Percentiles rank a stretch among this genome's conserved stretches.
Conservation (phyloP, 768 basidiomycete genomes). For the Terana coerulea region DNA sequence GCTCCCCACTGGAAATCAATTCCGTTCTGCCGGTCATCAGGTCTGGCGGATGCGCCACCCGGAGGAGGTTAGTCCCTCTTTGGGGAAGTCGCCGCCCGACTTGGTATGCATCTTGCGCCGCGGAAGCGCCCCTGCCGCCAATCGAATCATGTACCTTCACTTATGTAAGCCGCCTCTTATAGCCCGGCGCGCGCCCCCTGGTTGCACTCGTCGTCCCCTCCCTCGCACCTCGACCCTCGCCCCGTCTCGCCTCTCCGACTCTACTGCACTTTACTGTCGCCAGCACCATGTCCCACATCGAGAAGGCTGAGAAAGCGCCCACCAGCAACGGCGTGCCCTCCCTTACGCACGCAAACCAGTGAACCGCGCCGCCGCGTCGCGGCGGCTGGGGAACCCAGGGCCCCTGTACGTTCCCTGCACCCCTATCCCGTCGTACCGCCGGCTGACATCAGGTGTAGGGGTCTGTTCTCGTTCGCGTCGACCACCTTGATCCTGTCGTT, state of each 20-base stretch:
- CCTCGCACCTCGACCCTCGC: neutral
- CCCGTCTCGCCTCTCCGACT: neutral
- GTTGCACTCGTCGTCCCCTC: neutral
- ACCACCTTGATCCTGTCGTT: slow-evolving; percentile 79
- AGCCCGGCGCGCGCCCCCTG: neutral
- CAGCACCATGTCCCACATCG: slow-evolving; percentile 22
- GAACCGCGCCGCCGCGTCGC: slow-evolving; percentile 8
- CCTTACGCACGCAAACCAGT: slow-evolving; percentile 14
- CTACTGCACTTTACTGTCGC: neutral
- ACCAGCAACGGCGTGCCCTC: slow-evolving; percentile 11
- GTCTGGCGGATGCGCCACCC: slow-evolving; percentile 1
- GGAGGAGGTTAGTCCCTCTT: neutral
- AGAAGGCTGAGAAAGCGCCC: slow-evolving; percentile 21
- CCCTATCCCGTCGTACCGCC: neutral
- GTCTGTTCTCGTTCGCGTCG: slow-evolving; percentile 79
- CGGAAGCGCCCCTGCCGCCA: neutral
- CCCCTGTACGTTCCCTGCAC: slow-evolving; percentile 40
- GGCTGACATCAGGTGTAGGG: slow-evolving; percentile 38
- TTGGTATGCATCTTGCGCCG: neutral
- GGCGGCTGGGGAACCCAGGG: slow-evolving; percentile 55
- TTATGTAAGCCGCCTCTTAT: slow-evolving; percentile 5
- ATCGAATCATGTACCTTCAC: neutral
- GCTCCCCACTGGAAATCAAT: too few species aligned
- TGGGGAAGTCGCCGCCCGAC: neutral
- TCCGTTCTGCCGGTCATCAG: too few species aligned